Conservation (phyloP, 169 alveolate species). For the Plasmodium falciparum region DNA sequence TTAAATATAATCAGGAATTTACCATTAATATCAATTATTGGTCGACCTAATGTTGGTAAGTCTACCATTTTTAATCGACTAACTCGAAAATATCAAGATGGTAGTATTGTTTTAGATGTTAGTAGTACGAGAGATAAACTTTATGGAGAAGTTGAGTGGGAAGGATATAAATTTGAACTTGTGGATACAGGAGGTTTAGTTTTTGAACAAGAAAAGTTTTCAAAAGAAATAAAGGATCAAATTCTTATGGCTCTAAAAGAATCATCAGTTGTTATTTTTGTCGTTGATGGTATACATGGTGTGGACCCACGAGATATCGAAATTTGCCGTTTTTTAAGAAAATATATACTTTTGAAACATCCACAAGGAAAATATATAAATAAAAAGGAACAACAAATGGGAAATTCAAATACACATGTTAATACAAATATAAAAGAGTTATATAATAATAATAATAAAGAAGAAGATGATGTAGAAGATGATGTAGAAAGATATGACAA, state of each 20-base stretch:
- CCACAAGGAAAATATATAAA: background rate
- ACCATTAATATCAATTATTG: slow-evolving; percentile 83
- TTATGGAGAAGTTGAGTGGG: slow-evolving; percentile 85
- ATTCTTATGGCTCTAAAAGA: slow-evolving; percentile 77
- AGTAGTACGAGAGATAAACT: slow-evolving; percentile 86
- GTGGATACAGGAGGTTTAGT: slow-evolving; percentile 86
- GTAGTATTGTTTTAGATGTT: slow-evolving; percentile 83
- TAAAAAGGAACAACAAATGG: background rate
- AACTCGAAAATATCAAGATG: slow-evolving; percentile 85
- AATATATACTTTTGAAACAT: slow-evolving; percentile 35
- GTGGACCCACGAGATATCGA: slow-evolving; percentile 84
- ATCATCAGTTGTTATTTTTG: slow-evolving; percentile 81
- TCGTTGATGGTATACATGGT: slow-evolving; percentile 86
- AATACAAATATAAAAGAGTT: background rate
- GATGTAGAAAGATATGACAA: background rate
- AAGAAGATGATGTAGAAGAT: no score
- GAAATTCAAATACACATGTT: background rate
- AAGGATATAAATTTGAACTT: slow-evolving; percentile 82
- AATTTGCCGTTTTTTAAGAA: slow-evolving; percentile 76
- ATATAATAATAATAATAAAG: background rate
- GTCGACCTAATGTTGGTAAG: slow-evolving; percentile 87
- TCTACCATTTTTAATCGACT: slow-evolving; percentile 86
- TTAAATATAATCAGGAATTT: slow-evolving; percentile 42
- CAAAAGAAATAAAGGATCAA: slow-evolving; percentile 73
- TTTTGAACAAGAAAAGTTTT: slow-evolving; percentile 80